Evolutionary conservation across 2,329 filamentous ascomycete species (phyloP).

Genomic region (Cytospora piceicola): DNA sequence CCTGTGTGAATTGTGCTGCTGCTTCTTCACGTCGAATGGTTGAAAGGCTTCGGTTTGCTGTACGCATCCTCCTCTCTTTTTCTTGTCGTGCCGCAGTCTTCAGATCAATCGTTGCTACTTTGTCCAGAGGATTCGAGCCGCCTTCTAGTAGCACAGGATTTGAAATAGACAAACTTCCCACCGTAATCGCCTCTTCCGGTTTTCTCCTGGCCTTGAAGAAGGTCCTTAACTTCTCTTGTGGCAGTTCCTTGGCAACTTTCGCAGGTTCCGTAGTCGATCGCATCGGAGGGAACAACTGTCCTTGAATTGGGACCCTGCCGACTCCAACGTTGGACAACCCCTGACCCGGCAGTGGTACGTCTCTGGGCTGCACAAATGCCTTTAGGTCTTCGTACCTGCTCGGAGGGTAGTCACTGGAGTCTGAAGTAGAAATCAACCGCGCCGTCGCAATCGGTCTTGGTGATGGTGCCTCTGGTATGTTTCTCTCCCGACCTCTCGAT

Average conservation of each 20-base stretch:
- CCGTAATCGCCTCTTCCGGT: constrained; percentile 32
- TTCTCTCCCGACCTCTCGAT: constrained; percentile 37
- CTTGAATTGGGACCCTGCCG: constrained; percentile 46
- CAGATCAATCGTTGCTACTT: constrained; percentile 55
- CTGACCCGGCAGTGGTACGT: constrained; percentile 36
- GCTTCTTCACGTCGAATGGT: not conserved
- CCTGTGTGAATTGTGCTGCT: constrained; percentile 24
- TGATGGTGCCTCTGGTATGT: constrained; percentile 46
- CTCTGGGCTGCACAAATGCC: constrained; percentile 43
- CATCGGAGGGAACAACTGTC: constrained; percentile 48
- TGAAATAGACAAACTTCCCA: constrained; percentile 53
- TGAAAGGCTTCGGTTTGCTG: not conserved
- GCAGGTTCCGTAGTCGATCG: constrained; percentile 38
- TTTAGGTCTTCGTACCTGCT: constrained; percentile 56
- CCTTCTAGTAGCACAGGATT: constrained; percentile 50
- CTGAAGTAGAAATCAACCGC: constrained; percentile 48
- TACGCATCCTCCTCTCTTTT: constrained; percentile 45
- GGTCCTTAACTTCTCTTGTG: constrained; percentile 35
- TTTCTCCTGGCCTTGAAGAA: constrained; percentile 18
- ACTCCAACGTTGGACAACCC: constrained; percentile 46
- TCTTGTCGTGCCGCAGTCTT: constrained; percentile 53
- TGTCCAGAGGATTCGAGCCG: constrained; percentile 47
- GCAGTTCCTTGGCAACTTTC: constrained; percentile 30
- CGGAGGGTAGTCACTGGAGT: constrained; percentile 48
- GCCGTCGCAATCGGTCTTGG: constrained; percentile 42